Base-by-base conservation (phyloP, 768 basidiomycete species). In the Phanerodontia chrysosporium region DNA sequence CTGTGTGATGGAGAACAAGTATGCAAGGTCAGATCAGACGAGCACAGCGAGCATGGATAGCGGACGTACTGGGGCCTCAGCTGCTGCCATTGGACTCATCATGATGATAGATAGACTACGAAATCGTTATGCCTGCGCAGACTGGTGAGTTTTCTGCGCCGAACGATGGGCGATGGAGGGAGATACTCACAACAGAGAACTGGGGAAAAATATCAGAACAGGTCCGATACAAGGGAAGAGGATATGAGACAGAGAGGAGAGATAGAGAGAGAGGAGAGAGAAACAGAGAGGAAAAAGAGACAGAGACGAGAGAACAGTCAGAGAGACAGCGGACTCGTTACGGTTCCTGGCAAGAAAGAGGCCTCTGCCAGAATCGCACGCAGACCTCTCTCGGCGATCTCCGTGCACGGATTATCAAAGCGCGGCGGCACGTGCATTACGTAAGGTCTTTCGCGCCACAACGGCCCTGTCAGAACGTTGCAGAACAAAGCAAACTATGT, bases 51-150 rank as follows among this genome's bases (percentile, higher is more conserved):
- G 53, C 32, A 44, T 57, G 48, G 36, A 28, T 29, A 30, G 58
- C 45, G 54, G 55, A 80, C 86, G 67, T 75, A 91, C 89, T 73
- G 88, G 86, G 71, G 89, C 87, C 76, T 92, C 90, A 67, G 88
- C 87, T 51, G 82, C 69, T 69, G 80, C 77, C 81, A 89, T 86
- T 46, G 63, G 62, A 76, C 80, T 79, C 79, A 91, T 87, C 86
- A 89, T 88, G 82, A 81, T 81, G 80, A 69, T 65, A 68, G 68
- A 71, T 68, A 66, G 66, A 70, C 65, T 64, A 66, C 59, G 68
- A 66, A 64, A 64, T 62, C 63, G 66, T 66, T 65, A 68, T 65
- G 62, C 61, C 62, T 64, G 55, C 36, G 64, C 51, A 60, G 64
- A 61, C 29, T 58, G 65, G 64, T 64, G 53, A 55, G 61, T 46